phyloP scores from a whole-genome alignment of 164 flowering plant species.

The Houttuynia cordata region DNA sequence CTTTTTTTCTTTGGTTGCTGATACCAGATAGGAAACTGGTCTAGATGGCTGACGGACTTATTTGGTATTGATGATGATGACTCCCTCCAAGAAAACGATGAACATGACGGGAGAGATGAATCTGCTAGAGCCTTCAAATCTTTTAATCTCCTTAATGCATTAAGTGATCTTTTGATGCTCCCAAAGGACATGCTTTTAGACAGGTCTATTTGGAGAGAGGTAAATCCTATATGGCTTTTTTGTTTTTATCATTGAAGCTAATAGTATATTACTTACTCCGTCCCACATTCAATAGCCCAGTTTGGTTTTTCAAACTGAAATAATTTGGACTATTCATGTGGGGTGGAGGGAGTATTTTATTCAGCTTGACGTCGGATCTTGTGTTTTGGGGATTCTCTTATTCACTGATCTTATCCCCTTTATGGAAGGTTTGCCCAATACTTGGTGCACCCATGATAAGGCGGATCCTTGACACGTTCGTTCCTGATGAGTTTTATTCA shows the following conservation, averaged over 20 bases:
- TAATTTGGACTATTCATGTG: no score
- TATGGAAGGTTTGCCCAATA: slow-evolving; percentile 67
- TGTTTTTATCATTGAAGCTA: neutral
- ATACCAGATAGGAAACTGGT: slow-evolving; percentile 79
- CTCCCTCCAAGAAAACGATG: slow-evolving; percentile 20
- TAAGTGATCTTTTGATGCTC: slow-evolving; percentile 96
- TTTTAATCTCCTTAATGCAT: slow-evolving; percentile 75
- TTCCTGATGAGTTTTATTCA: slow-evolving; percentile 91
- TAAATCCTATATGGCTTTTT: slow-evolving; percentile 4
- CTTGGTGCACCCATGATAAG: slow-evolving; percentile 64
- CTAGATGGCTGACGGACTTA: slow-evolving; percentile 79
- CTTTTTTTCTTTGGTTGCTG: neutral
- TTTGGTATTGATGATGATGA: slow-evolving; percentile 61
- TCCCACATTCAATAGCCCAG: no score
- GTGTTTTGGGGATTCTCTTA: neutral
- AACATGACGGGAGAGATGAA: slow-evolving; percentile 17
- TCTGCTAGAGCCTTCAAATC: slow-evolving; percentile 42
- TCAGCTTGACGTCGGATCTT: neutral
- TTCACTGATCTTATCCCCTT: neutral
- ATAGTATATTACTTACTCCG: neutral
- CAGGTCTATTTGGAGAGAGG: slow-evolving; percentile 70
- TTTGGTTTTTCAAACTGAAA: neutral
- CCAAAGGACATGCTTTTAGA: slow-evolving; percentile 80
- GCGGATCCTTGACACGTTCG: slow-evolving; percentile 53
- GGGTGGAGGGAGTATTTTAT: no score